Evolutionary conservation across 1,284 basidiomycete species (phyloP), one percentile per base, ranked within the genome.

Genomic region (Malassezia psittaci): DNA sequence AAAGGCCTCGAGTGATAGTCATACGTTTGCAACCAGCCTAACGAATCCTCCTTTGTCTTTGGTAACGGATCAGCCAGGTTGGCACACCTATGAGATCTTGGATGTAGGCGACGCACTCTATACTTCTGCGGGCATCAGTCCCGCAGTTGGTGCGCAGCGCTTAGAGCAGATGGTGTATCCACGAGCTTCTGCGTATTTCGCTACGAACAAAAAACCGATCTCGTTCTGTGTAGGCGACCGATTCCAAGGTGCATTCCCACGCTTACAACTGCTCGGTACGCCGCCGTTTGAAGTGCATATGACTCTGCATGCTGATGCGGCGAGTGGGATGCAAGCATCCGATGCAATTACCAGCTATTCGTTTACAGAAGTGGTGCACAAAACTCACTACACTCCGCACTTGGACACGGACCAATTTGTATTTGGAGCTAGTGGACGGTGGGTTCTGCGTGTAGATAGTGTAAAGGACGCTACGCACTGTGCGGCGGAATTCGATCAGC

Each of bases 21-120:
- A 50, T 11, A 83, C 81, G 0, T 85, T 93, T 76, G 89, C 86
- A 72, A 88, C 87, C 65, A 88, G 91, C 19, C 87, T 90, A 70
- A 79, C 83, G 13, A 81, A 80, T 18, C 86, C 87, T 8, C 82
- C 88, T 35, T 84, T 96, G 71, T 87, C 90, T 63, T 80, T 96
- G 21, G 84, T 83, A 54, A 90, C 87, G 0, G 81, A 83, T 0
- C 81, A 81, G 36, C 80, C 88, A 1, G 90, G 90, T 3, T 81
- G 83, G 53, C 86, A 91, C 70, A 85, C 82, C 68, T 96, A 96
- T 74, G 85, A 88, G 70, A 84, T 98, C 61, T 83, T 85, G 61
- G 85, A 87, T 66, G 82, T 96, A 18, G 86, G 85, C 9, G 93
- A 98, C 72, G 80, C 84, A 0, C 82, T 86, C n/a, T 96, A 74